A percentile compares a stretch with the other conserved stretches of the same genome.
phyloP scores from a whole-genome alignment of 768 basidiomycete genomes.

The Boletus rufocinnamomeus region DNA sequence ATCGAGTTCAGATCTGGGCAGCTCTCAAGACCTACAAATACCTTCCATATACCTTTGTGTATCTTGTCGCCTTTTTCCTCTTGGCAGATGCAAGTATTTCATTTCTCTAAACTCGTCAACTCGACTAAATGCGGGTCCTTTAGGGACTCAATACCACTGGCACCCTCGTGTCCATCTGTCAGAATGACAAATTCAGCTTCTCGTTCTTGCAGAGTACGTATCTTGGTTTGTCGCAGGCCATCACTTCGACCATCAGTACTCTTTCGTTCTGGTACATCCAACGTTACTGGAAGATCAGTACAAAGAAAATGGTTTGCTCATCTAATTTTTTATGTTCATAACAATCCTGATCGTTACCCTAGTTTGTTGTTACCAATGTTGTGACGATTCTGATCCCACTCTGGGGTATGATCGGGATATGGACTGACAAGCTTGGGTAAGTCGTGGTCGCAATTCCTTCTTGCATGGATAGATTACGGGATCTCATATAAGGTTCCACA shows the following conservation, averaged over 20 bases:
- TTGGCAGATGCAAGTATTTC: conserved; percentile 63
- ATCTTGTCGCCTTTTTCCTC: conserved; percentile 76
- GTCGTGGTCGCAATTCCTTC: conserved; percentile 16
- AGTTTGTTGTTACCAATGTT: conserved; percentile 79
- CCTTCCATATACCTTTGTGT: conserved; percentile 81
- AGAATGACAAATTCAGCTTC: conserved; percentile 79
- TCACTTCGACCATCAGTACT: conserved; percentile 71
- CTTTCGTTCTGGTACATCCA: conserved; percentile 86
- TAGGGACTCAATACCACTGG: conserved; percentile 82
- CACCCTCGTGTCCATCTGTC: conserved; percentile 73
- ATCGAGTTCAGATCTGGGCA: conserved; percentile 61
- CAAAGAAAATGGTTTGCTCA: conserved; percentile 71
- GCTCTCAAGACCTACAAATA: conserved; percentile 74
- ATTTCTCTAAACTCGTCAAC: not conserved
- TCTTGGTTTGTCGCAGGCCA: conserved; percentile 71
- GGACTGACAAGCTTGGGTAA: conserved; percentile 74
- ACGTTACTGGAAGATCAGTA: conserved; percentile 72
- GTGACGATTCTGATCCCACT: conserved; percentile 77
- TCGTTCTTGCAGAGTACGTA: conserved; percentile 83
- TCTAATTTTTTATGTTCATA: not conserved
- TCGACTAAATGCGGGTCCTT: not conserved
- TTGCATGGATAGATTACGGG: conserved; percentile 1
- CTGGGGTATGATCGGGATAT: conserved; percentile 87
- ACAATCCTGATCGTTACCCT: not conserved
- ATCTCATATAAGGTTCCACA: conserved; percentile 56